Conservation (phyloP, 805 yeast species). For the Clavispora vitiphila region DNA sequence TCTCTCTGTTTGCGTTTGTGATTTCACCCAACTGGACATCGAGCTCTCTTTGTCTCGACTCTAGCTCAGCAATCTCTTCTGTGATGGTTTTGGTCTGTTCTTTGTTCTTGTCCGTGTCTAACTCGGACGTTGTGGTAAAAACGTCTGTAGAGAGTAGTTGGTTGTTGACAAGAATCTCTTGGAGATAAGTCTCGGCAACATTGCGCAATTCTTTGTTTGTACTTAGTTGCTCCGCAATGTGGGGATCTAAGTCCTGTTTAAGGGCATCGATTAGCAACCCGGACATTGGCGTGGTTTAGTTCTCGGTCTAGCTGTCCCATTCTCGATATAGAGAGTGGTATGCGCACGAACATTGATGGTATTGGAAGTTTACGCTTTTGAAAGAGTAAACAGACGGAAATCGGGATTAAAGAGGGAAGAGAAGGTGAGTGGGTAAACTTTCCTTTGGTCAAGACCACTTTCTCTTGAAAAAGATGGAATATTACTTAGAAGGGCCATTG, state of each 20-base stretch:
- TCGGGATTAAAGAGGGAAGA: too few relatives aligned
- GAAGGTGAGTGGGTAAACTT: too few relatives aligned
- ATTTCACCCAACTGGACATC: conserved; percentile 43
- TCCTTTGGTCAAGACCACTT: too few relatives aligned
- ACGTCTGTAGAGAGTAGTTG: conserved; percentile 41
- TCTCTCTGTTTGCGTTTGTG: conserved; percentile 38
- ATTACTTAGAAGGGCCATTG: too few relatives aligned
- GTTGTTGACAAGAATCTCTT: conserved; percentile 44
- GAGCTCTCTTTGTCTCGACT: conserved; percentile 45
- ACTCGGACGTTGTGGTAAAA: conserved; percentile 33
- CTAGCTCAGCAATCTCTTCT: conserved; percentile 73
- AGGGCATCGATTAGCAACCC: conserved; percentile 31
- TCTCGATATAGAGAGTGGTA: neutral
- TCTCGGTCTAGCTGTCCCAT: neutral
- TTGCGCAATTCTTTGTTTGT: conserved; percentile 15
- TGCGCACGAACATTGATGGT: neutral
- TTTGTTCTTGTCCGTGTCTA: neutral
- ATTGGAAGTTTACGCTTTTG: too few relatives aligned
- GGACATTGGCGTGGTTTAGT: conserved; percentile 20
- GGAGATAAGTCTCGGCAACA: conserved; percentile 28
- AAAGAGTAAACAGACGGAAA: too few relatives aligned
- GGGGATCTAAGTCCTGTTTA: conserved; percentile 22
- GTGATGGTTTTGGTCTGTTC: conserved; percentile 35
- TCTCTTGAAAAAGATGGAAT: too few relatives aligned
- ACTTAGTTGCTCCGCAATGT: conserved; percentile 15